Base-by-base conservation (phyloP, 2,329 filamentous ascomycete genomes). In the Colletotrichum caudatum region DNA sequence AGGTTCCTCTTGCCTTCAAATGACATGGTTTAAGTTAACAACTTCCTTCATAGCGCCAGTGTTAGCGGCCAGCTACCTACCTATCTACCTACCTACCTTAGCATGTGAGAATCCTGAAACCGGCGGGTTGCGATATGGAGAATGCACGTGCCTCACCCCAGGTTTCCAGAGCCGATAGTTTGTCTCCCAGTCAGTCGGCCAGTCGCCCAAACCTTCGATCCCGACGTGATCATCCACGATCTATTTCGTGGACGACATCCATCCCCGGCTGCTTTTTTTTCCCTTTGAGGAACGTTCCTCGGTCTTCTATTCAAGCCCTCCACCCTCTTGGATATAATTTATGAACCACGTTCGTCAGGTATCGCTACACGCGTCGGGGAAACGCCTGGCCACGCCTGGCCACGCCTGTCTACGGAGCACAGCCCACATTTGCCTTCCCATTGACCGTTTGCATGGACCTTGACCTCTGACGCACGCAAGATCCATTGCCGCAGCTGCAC, bases 91-190 rank as follows among this genome's bases (percentile, higher is more conserved):
- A 39, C 12, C 37, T 39, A 57, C 50, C 44, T 35, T 64, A 41
- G 33, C 65, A 71, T 71, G 69, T 71, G 69, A 71, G 69, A 57
- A 71, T 71, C 56, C 69, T 71, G 69, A 59, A 69, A 71, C 63
- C 58, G 65, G 59, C 53, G 20, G 65, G 65, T 64, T 50, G 46
- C 54, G 65, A 69, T 69, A 48, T 23, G 37, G 29, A 37, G 65
- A 59, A 46, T 46, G 69, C 69, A 71, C 69, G 69, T 69, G 69
- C 69, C 69, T 60, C 58, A 54, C 65, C 65, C 69, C 65, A 41
- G 48, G 67, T 64, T 66, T 65, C 51, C 23, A 54, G n/a, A 26
- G 29, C 35, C 46, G 59, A 62, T 62, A 39, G 11, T 11, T 39
- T 12, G 46, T 46, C 20, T 20, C 44, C 44, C 44, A 46, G 46